phyloP scores from a whole-genome alignment of 441 rosid genomes.

The Populus hybrid region DNA sequence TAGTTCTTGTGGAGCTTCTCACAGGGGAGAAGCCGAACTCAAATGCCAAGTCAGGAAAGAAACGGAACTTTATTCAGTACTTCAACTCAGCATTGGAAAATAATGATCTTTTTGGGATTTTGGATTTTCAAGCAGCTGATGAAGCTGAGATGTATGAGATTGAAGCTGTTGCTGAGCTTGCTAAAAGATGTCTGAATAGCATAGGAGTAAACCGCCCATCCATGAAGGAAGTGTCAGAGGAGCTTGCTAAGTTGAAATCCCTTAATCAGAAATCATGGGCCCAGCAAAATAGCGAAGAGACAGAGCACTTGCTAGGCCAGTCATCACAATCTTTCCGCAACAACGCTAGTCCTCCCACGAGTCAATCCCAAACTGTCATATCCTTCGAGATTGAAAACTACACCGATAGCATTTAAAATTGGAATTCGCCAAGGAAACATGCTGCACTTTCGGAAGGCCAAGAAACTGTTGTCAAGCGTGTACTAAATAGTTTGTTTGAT shows the following conservation, averaged over 20 bases:
- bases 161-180: conserved; percentile 25
- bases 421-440: too few relatives aligned
- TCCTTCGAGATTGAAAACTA: background rate
- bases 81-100: conserved; percentile 21
- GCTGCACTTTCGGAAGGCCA: too few relatives aligned
- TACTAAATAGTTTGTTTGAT: too few relatives aligned
- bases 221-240: conserved; percentile 31
- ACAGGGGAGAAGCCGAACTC: conserved; percentile 24
- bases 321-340: background rate
- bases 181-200: conserved; percentile 16
- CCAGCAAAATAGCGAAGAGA: conserved; percentile 8
- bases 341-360: background rate
- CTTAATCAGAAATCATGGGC: conserved; percentile 9
- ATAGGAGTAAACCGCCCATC: conserved; percentile 23
- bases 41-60: background rate
- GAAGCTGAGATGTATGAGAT: conserved; percentile 29
- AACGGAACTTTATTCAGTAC: conserved; percentile 15
- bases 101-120: background rate
- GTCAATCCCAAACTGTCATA: background rate
- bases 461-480: too few relatives aligned
- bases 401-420: background rate
- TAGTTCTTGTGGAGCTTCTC: conserved; percentile 33
- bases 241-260: conserved; percentile 19
- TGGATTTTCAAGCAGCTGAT: conserved; percentile 17
- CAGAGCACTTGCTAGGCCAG: conserved; percentile 6